These are phyloP conservation scores for Spongospora subterranea DNA, from an alignment of 208 protist species.

Conservation along the genomic window DNA sequence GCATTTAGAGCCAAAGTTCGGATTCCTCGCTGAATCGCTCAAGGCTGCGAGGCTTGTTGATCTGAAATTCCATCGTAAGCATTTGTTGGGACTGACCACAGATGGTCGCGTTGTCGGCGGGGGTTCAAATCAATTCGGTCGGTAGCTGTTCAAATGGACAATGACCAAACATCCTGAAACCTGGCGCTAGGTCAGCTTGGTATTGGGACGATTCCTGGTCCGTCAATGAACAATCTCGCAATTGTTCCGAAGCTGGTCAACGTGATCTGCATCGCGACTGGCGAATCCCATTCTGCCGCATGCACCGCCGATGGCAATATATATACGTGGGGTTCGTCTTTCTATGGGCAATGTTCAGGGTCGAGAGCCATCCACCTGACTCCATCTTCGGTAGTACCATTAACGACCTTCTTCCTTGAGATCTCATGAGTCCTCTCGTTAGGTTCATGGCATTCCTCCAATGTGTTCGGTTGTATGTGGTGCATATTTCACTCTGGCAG, in stretches of 20 bases:
- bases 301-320: background rate
- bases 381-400: background rate
- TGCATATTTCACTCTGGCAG: background rate
- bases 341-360: background rate
- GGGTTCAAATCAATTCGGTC: background rate
- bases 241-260: background rate
- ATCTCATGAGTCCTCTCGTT: background rate
- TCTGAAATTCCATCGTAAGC: background rate
- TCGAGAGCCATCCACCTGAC: background rate
- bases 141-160: background rate
- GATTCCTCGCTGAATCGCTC: background rate
- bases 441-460: background rate
- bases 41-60: background rate
- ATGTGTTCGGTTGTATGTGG: background rate
- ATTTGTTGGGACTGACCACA: background rate
- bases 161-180: background rate
- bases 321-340: background rate
- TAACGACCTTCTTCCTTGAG: background rate
- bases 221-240: background rate
- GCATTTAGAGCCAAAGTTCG: background rate
- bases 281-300: background rate
- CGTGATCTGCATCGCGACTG: background rate
- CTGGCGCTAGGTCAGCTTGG: background rate
- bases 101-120: background rate
- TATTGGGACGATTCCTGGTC: background rate